A percentile compares a stretch with the other conserved stretches of the same genome.
These are phyloP conservation scores for Physcia stellaris DNA, from an alignment of 495 filamentous ascomycete genomes.

Conservation along the genomic window DNA sequence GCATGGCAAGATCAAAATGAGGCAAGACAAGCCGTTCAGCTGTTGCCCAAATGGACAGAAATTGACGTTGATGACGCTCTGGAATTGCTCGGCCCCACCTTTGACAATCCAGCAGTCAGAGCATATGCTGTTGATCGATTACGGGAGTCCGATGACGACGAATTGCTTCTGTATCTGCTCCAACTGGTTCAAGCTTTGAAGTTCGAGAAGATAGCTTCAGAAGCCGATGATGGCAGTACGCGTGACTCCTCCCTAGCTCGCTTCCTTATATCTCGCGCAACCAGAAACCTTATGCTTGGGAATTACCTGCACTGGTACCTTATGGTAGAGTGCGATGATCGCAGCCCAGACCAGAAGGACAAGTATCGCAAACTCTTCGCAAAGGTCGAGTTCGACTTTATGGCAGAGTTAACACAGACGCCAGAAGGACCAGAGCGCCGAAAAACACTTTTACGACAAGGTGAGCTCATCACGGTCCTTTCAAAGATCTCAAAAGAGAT, in stretches of 20 bases:
- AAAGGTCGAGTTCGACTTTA: constrained; percentile 90
- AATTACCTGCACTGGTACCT: constrained; percentile 98
- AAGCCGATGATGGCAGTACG: constrained; percentile 44
- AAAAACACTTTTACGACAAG: constrained; percentile 69
- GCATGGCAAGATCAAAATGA: constrained; percentile 85
- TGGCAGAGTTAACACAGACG: constrained; percentile 57
- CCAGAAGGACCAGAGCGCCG: constrained; percentile 50
- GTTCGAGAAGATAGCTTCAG: constrained; percentile 63
- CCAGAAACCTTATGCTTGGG: constrained; percentile 73
- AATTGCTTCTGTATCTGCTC: constrained; percentile 81
- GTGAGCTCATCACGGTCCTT: constrained; percentile 74
- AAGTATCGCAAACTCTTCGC: constrained; percentile 73
- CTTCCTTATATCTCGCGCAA: constrained; percentile 78
- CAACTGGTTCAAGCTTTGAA: constrained; percentile 95
- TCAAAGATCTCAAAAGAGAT: constrained; percentile 85
- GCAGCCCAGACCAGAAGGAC: constrained; percentile 51
- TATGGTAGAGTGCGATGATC: constrained; percentile 91
- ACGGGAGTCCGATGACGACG: constrained; percentile 84
- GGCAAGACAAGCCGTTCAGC: constrained; percentile 72
- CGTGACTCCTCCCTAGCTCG: constrained; percentile 79
- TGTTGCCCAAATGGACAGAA: constrained; percentile 89
- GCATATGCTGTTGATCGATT: constrained; percentile 88
- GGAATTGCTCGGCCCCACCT: constrained; percentile 82
- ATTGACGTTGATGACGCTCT: constrained; percentile 96
- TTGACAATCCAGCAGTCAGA: constrained; percentile 76